A percentile compares a stretch with the other conserved stretches of the same genome.
These are phyloP conservation scores for Hypoxylon intermedium DNA, from an alignment of 495 filamentous ascomycete species.

Conservation along the genomic window DNA sequence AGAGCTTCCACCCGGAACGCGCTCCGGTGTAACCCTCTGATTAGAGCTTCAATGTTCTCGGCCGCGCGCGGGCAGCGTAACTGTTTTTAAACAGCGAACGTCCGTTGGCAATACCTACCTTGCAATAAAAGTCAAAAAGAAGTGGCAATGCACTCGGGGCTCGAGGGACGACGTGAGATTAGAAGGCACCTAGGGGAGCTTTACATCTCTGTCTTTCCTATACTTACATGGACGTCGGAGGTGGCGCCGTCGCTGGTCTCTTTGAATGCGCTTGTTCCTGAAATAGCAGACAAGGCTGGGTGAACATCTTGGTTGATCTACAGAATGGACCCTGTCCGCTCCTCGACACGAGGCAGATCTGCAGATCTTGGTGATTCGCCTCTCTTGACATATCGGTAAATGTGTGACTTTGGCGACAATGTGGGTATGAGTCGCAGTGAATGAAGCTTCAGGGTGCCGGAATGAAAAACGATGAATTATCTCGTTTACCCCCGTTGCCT, in stretches of 20 bases:
- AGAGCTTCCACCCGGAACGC: constrained; percentile 18
- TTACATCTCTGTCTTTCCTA: constrained; percentile 1
- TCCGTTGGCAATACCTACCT: constrained; percentile 11
- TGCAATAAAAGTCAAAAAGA: constrained; percentile 11
- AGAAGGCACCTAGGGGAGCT: background rate
- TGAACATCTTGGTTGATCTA: constrained; percentile 28
- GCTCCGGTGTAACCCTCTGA: constrained; percentile 25
- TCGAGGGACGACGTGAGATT: background rate
- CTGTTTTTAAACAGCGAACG: constrained; percentile 27
- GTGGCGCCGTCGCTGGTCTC: constrained; percentile 6
- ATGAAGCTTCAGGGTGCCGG: no score
- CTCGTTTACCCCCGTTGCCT: constrained; percentile 7
- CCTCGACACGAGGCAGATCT: constrained; percentile 38
- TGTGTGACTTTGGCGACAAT: background rate
- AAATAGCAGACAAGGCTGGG: constrained; percentile 9
- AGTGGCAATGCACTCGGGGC: constrained; percentile 4
- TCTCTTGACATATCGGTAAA: no score
- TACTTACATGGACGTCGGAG: constrained; percentile 1
- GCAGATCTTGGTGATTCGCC: constrained; percentile 25
- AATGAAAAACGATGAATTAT: background rate
- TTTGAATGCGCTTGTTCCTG: constrained; percentile 3
- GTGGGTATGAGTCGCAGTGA: constrained; percentile 4
- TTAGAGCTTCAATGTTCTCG: constrained; percentile 11
- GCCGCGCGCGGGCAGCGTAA: constrained; percentile 15
- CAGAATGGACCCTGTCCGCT: constrained; percentile 7